phyloP scores from a whole-genome alignment of 257 asterid genomes.

The Capsicum baccatum region DNA sequence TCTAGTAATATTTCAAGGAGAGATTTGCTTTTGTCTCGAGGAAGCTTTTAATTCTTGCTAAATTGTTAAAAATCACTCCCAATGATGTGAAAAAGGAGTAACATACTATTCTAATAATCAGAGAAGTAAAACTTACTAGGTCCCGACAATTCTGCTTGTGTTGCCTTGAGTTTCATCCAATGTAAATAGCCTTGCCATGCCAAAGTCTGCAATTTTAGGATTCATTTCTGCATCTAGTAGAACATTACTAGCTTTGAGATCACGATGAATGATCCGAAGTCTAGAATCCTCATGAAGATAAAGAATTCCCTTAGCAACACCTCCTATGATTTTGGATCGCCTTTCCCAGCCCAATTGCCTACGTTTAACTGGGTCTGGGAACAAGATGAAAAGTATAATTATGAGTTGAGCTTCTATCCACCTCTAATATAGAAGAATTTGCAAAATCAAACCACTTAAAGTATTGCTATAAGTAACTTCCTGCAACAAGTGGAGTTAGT shows the following conservation, averaged over 20 bases:
- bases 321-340: conserved; percentile 34
- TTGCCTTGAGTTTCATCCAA: conserved; percentile 19
- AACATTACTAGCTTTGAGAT: conserved; percentile 51
- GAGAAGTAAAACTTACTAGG: not conserved
- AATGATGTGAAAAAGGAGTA: not conserved
- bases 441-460: not conserved
- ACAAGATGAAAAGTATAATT: not conserved
- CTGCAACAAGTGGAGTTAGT: not conserved
- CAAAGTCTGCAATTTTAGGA: conserved; percentile 47
- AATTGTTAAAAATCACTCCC: not conserved
- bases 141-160: conserved; percentile 22
- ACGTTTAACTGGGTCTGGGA: conserved; percentile 27
- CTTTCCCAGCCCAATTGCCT: conserved; percentile 25
- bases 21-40: not conserved
- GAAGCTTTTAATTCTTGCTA: not conserved
- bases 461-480: not conserved
- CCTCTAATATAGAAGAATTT: not conserved
- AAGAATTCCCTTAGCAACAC: conserved; percentile 34
- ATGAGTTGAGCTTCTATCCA: not conserved
- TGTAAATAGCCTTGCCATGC: conserved; percentile 37
- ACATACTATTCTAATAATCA: not conserved
- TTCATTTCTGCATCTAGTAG: conserved; percentile 44
- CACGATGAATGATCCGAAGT: conserved; percentile 44
- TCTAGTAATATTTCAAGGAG: not conserved
- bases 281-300: conserved; percentile 41